phyloP scores from a whole-genome alignment of 805 yeast genomes.

The Kodamaea nitidulidarum region DNA sequence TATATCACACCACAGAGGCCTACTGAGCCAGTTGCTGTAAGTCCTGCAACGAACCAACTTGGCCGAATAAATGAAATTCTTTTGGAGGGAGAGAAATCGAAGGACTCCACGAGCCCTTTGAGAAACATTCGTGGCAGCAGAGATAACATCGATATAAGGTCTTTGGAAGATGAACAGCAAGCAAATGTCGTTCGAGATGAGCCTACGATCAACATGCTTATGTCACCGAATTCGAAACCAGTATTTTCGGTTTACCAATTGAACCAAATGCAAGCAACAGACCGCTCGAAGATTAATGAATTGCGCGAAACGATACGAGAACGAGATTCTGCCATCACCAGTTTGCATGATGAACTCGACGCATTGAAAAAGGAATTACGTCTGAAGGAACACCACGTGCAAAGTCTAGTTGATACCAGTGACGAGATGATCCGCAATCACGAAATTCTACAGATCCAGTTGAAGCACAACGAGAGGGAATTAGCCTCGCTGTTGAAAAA shows the following conservation, averaged over 20 bases:
- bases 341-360: slow-evolving; percentile 5
- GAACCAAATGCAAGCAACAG: slow-evolving; percentile 21
- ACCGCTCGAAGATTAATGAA: slow-evolving; percentile 9
- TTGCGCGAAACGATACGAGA: slow-evolving; percentile 8
- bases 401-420: slow-evolving; percentile 2
- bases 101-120: slow-evolving; percentile 25
- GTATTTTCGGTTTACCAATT: slow-evolving; percentile 27
- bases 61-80: slow-evolving; percentile 19
- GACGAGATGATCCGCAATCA: slow-evolving; percentile 10
- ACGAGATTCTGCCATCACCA: slow-evolving; percentile 6
- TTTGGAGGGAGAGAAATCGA: slow-evolving; percentile 13
- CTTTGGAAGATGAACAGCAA: slow-evolving; percentile 10
- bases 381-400: slow-evolving; percentile 7
- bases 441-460: slow-evolving; percentile 18
- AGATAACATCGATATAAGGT: not conserved
- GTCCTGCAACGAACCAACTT: slow-evolving; percentile 25
- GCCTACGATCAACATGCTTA: slow-evolving; percentile 27
- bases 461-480: slow-evolving; percentile 25
- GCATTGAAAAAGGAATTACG: slow-evolving; percentile 4
- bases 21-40: slow-evolving; percentile 29
- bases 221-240: slow-evolving; percentile 33
- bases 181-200: slow-evolving; percentile 18
- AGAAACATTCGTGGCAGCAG: slow-evolving; percentile 11
- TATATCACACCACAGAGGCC: slow-evolving; percentile 28
- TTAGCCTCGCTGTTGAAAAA: slow-evolving; percentile 23